A percentile compares a stretch with the other conserved stretches of the same genome.
Conservation (phyloP, 768 basidiomycete genomes). For the Trametes meyenii region DNA sequence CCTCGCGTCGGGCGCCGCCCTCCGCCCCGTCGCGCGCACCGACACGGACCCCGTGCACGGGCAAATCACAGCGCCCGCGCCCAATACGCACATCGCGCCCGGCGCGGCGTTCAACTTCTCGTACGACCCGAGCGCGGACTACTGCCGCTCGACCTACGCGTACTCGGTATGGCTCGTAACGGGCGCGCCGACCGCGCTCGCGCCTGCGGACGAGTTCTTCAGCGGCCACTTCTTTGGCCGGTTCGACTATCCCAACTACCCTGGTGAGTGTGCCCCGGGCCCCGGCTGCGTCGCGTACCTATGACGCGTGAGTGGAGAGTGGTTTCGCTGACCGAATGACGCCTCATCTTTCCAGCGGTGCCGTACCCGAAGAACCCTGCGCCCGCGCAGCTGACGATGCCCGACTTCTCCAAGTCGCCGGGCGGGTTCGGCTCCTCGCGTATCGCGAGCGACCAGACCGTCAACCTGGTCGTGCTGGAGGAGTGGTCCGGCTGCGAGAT, state of each 20-base stretch:
- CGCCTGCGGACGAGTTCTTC: constrained; percentile 35
- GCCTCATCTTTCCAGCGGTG: constrained; percentile 37
- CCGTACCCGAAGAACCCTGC: constrained; percentile 43
- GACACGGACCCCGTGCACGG: constrained; percentile 23
- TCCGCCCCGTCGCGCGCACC: constrained; percentile 4
- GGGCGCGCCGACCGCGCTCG: constrained; percentile 30
- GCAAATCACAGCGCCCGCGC: constrained; percentile 34
- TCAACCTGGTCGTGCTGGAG: constrained; percentile 45
- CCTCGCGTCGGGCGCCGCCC: constrained; percentile 7
- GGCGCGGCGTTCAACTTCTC: constrained; percentile 44
- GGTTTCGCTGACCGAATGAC: background rate
- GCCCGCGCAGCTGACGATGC: constrained; percentile 46
- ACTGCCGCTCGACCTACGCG: constrained; percentile 44
- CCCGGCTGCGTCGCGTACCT: background rate
- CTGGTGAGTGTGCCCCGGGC: constrained; percentile 40
- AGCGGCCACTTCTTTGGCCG: constrained; percentile 49
- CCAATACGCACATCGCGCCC: constrained; percentile 43
- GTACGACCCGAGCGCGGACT: constrained; percentile 44
- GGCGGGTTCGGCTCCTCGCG: constrained; percentile 44
- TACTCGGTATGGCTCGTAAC: constrained; percentile 47
- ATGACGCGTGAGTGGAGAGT: background rate
- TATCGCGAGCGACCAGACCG: constrained; percentile 35
- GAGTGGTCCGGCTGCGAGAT: constrained; percentile 45
- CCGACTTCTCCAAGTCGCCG: constrained; percentile 45
- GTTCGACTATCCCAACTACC: constrained; percentile 47